These are phyloP conservation scores for Cenchrus fungigraminus DNA, from an alignment of 176 grass and related monocot species.

Conservation along the genomic window DNA sequence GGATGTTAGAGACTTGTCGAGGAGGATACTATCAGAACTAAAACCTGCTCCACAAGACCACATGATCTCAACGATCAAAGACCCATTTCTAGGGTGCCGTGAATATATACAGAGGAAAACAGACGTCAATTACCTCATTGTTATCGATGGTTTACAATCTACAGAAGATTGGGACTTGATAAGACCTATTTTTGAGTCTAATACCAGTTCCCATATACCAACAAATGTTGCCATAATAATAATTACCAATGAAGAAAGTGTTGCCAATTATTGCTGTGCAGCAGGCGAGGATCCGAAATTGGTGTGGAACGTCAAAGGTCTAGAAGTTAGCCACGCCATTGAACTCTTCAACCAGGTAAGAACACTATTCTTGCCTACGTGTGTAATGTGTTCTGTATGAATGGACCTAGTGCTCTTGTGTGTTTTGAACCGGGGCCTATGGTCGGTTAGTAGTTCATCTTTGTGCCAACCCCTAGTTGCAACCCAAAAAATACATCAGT, in stretches of 20 bases:
- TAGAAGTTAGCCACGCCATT: background rate
- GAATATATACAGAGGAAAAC: background rate
- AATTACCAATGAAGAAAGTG: background rate
- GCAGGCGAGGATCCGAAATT: too few relatives aligned
- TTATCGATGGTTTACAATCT: background rate
- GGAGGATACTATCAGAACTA: background rate
- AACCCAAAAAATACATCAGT: too few relatives aligned
- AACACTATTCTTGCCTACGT: too few relatives aligned
- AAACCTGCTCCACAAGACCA: too few relatives aligned
- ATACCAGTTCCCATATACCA: background rate
- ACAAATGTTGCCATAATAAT: background rate
- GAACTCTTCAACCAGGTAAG: background rate
- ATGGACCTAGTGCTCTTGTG: too few relatives aligned
- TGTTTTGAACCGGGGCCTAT: too few relatives aligned
- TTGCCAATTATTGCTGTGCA: background rate
- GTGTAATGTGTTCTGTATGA: too few relatives aligned
- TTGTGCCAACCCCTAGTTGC: too few relatives aligned
- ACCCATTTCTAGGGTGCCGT: background rate
- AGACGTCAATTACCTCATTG: background rate
- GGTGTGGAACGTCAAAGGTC: background rate
- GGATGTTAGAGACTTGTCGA: background rate
- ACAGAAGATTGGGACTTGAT: background rate
- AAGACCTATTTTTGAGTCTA: too few relatives aligned
- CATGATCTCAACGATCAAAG: background rate
- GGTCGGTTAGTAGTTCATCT: too few relatives aligned